These are phyloP conservation scores for Naganishia randhawae DNA, from an alignment of 768 basidiomycete species.

Conservation along the genomic window DNA sequence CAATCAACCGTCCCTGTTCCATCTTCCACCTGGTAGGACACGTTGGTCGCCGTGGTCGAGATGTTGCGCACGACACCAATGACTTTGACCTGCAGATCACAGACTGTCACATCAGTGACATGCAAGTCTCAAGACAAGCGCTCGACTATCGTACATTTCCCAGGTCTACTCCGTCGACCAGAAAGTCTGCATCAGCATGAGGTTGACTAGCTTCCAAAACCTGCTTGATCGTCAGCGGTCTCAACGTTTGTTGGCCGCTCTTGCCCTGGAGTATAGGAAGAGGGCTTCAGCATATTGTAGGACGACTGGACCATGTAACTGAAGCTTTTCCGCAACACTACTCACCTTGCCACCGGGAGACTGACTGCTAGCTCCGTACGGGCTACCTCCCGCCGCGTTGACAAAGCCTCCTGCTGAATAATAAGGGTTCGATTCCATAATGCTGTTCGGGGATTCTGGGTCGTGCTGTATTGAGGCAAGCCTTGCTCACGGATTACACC, in stretches of 20 bases:
- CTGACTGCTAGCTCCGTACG: slow-evolving; percentile 19
- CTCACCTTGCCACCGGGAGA: slow-evolving; percentile 18
- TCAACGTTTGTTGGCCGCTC: slow-evolving; percentile 53
- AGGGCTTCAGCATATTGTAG: background rate
- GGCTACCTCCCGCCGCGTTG: slow-evolving; percentile 16
- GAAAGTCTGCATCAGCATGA: slow-evolving; percentile 84
- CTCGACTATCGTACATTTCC: slow-evolving; percentile 62
- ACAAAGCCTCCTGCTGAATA: slow-evolving; percentile 20
- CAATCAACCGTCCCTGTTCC: slow-evolving; percentile 60
- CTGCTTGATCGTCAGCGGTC: slow-evolving; percentile 76
- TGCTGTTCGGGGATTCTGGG: background rate
- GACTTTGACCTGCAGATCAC: slow-evolving; percentile 60
- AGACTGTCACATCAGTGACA: background rate
- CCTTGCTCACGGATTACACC: background rate
- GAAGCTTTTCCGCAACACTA: background rate
- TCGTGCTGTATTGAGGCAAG: background rate
- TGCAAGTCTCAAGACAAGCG: background rate
- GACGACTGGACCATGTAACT: background rate
- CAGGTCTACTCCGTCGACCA: slow-evolving; percentile 71
- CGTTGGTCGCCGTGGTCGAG: slow-evolving; percentile 71
- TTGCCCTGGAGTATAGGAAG: slow-evolving; percentile 18
- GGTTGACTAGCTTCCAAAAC: slow-evolving; percentile 71
- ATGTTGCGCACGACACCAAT: slow-evolving; percentile 71
- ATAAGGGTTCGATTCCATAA: slow-evolving; percentile 17
- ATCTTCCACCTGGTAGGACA: slow-evolving; percentile 75